Evolutionary conservation across 352 stramenopile genomes (phyloP).

Genomic region (Phytopythium aichiense): DNA sequence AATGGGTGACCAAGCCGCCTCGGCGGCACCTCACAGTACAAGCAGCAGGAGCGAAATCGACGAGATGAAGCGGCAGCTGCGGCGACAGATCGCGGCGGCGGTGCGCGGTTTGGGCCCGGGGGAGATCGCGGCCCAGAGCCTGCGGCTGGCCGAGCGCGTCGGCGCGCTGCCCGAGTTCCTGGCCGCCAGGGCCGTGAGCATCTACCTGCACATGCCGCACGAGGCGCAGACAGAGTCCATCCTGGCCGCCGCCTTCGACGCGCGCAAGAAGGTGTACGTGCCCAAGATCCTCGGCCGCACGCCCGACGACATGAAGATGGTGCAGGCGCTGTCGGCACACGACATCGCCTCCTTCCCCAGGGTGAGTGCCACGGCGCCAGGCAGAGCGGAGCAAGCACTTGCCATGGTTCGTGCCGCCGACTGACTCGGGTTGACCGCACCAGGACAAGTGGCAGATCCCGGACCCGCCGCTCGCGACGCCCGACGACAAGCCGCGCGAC

Average conservation of each 20-base stretch:
- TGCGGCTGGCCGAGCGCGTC: slow-evolving; percentile 39
- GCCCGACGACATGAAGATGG: slow-evolving; percentile 77
- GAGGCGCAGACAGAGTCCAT: slow-evolving; percentile 62
- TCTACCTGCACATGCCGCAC: slow-evolving; percentile 83
- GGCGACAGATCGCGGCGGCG: slow-evolving; percentile 39
- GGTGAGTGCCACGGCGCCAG: slow-evolving; percentile 16
- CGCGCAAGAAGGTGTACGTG: slow-evolving; percentile 79
- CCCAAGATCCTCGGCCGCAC: slow-evolving; percentile 76
- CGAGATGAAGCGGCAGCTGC: slow-evolving; percentile 57
- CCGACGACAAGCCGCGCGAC: slow-evolving; percentile 21
- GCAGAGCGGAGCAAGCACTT: no score
- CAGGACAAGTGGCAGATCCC: slow-evolving; percentile 89
- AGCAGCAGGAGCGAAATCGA: slow-evolving; percentile 15
- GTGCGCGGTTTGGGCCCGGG: slow-evolving; percentile 34
- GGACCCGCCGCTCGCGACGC: slow-evolving; percentile 45
- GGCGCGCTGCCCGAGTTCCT: slow-evolving; percentile 48
- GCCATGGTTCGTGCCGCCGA: no score
- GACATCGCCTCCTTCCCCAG: slow-evolving; percentile 83
- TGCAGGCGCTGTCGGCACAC: slow-evolving; percentile 49
- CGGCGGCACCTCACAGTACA: not conserved
- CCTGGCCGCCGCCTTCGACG: slow-evolving; percentile 48
- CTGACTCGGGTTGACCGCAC: slow-evolving; percentile 7
- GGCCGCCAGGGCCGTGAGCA: slow-evolving; percentile 39
- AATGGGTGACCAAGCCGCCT: not conserved
- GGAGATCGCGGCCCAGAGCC: slow-evolving; percentile 54